A percentile compares a stretch with the other conserved stretches of the same genome.
phyloP scores from a whole-genome alignment of 2,329 filamentous ascomycete genomes.

The Ophiostoma perfectum region DNA sequence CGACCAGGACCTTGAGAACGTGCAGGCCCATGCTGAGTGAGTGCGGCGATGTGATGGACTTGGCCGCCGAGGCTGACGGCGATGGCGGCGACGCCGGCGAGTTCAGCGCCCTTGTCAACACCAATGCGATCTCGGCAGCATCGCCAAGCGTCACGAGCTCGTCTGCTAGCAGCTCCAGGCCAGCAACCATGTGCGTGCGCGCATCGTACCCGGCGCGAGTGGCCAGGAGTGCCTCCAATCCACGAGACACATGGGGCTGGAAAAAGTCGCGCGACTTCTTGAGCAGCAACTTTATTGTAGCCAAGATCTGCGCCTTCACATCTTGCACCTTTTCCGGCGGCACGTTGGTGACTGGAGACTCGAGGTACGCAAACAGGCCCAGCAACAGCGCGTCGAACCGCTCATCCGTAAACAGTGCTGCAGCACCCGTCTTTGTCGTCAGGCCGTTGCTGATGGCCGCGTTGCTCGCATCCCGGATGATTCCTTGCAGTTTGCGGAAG shows the following conservation, averaged over 20 bases:
- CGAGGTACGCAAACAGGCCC: conserved; percentile 66
- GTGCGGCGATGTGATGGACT: conserved; percentile 35
- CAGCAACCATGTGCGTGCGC: conserved; percentile 65
- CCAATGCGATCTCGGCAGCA: conserved; percentile 53
- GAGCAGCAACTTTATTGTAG: conserved; percentile 67
- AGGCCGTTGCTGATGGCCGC: conserved; percentile 14
- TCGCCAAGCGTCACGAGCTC: conserved; percentile 65
- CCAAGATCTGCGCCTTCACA: conserved; percentile 67
- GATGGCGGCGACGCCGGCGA: conserved; percentile 37
- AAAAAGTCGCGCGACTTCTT: conserved; percentile 62
- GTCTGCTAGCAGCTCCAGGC: conserved; percentile 66
- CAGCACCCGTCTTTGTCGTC: conserved; percentile 13
- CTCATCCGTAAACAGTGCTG: conserved; percentile 56
- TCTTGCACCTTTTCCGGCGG: conserved; percentile 62
- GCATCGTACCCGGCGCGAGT: conserved; percentile 63
- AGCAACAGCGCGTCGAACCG: conserved; percentile 63
- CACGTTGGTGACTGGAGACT: conserved; percentile 52
- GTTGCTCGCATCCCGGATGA: conserved; percentile 53
- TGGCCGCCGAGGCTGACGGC: neutral
- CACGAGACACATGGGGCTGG: conserved; percentile 60
- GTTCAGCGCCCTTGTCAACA: conserved; percentile 47
- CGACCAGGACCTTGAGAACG: conserved; percentile 56
- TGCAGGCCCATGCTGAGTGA: conserved; percentile 59
- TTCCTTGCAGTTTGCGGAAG: conserved; percentile 70
- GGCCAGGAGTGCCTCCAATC: conserved; percentile 61